Conservation (phyloP, 768 basidiomycete genomes). For the Russula vinacea region DNA sequence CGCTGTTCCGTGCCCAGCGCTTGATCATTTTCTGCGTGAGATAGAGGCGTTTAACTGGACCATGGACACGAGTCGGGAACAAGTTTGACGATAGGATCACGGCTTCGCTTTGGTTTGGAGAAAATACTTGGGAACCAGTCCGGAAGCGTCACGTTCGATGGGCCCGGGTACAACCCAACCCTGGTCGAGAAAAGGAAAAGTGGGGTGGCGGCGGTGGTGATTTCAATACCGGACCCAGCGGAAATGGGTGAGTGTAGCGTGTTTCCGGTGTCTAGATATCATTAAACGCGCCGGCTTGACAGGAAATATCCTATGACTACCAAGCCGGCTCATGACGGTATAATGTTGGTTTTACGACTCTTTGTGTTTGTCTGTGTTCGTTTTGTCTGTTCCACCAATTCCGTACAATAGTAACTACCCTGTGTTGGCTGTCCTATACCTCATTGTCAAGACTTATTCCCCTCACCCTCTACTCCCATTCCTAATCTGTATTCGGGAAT, state of each 20-base stretch:
- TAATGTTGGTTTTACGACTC: not conserved
- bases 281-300: too few species aligned
- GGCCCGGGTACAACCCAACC: not conserved
- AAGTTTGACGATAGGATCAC: conserved; percentile 38
- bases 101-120: conserved; percentile 45
- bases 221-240: not conserved
- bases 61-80: conserved; percentile 41
- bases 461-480: not conserved
- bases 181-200: too few species aligned
- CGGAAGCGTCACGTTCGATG: conserved; percentile 24
- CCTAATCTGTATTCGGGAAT: not conserved
- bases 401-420: not conserved
- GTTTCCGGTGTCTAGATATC: not conserved
- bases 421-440: not conserved
- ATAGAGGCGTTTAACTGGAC: conserved; percentile 57
- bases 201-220: not conserved
- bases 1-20: conserved; percentile 53
- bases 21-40: conserved; percentile 67
- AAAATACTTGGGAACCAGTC: conserved; percentile 44
- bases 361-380: not conserved
- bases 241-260: conserved; percentile 2
- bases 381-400: not conserved
- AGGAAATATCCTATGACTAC: conserved; percentile 10
- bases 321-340: not conserved
- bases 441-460: not conserved